Percentiles rank a stretch among this genome's conserved stretches.
phyloP scores from a whole-genome alignment of 352 stramenopile species.

The Globisporangium polare region DNA sequence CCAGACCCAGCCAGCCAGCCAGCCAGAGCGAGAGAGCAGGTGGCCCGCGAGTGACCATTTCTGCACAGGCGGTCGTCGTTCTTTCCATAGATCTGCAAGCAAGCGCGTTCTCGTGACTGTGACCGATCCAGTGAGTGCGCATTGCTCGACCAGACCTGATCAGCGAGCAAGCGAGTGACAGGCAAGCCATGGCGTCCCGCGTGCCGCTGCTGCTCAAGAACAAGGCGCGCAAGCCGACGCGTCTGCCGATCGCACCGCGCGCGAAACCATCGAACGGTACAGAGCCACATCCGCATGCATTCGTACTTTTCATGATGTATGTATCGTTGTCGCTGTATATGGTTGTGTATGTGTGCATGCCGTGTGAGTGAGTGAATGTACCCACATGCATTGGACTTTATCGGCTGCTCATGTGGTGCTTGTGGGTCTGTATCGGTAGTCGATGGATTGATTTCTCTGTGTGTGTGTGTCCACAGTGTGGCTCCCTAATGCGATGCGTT shows the following conservation, averaged over 20 bases:
- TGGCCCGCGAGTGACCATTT: neutral
- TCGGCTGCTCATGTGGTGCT: neutral
- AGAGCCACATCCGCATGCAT: neutral
- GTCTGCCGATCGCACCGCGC: slow-evolving; percentile 60
- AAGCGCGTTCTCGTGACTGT: neutral
- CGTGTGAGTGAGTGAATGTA: neutral
- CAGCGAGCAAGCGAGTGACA: neutral
- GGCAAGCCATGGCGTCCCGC: slow-evolving; percentile 30
- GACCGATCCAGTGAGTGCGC: neutral
- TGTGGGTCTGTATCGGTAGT: neutral
- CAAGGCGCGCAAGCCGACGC: slow-evolving; percentile 66
- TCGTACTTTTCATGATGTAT: neutral
- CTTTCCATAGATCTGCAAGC: neutral
- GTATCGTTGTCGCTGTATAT: neutral
- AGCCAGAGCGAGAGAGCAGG: neutral
- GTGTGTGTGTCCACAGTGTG: neutral
- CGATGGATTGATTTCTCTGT: neutral
- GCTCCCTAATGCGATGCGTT: neutral
- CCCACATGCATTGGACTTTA: neutral
- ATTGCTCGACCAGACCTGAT: neutral
- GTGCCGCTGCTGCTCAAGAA: slow-evolving; percentile 75
- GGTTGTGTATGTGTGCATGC: neutral
- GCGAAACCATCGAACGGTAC: slow-evolving; percentile 63
- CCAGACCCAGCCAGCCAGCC: neutral
- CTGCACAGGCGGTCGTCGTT: neutral